These are phyloP conservation scores for Cutaneotrichosporon spelunceum DNA, from an alignment of 1,284 basidiomycete genomes.

Conservation along the genomic window DNA sequence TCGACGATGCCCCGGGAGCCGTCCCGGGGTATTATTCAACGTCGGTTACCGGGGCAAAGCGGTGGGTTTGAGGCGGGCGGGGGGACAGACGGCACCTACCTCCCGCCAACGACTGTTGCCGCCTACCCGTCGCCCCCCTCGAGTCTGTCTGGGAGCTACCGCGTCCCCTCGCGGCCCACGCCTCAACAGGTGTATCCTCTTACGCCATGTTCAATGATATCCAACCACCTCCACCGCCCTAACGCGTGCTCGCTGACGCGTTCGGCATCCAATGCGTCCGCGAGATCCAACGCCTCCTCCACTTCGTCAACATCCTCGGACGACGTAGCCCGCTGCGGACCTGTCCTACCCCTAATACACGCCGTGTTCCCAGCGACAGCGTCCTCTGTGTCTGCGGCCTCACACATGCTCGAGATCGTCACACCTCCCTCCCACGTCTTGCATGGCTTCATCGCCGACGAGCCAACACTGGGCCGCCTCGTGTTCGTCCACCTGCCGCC, in stretches of 20 bases:
- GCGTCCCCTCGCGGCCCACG: constrained; percentile 5
- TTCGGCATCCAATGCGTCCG: constrained; percentile 1
- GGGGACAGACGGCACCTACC: constrained; percentile 33
- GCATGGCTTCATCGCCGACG: constrained; percentile 44
- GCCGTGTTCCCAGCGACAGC: constrained; percentile 46
- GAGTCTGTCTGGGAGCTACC: constrained; percentile 5
- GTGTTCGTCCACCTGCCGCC: constrained; percentile 47
- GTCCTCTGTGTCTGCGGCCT: constrained; percentile 26
- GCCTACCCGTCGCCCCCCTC: constrained; percentile 11
- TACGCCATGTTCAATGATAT: background rate
- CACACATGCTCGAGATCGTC: constrained; percentile 45
- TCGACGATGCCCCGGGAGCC: constrained; percentile 27
- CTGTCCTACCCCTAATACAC: constrained; percentile 39
- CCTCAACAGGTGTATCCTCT: background rate
- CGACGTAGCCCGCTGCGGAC: constrained; percentile 15
- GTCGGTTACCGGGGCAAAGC: constrained; percentile 45
- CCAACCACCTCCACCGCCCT: constrained; percentile 2
- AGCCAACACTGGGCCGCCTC: constrained; percentile 30
- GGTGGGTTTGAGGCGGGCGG: constrained; percentile 54
- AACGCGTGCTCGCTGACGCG: constrained; percentile 3
- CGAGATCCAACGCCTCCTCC: background rate
- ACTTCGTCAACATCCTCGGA: background rate
- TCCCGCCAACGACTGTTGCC: constrained; percentile 6
- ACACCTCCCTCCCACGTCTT: constrained; percentile 43
- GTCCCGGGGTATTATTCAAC: constrained; percentile 32